Conservation (phyloP, 1,284 basidiomycete genomes). For the Lignosus rhinocerotis region DNA sequence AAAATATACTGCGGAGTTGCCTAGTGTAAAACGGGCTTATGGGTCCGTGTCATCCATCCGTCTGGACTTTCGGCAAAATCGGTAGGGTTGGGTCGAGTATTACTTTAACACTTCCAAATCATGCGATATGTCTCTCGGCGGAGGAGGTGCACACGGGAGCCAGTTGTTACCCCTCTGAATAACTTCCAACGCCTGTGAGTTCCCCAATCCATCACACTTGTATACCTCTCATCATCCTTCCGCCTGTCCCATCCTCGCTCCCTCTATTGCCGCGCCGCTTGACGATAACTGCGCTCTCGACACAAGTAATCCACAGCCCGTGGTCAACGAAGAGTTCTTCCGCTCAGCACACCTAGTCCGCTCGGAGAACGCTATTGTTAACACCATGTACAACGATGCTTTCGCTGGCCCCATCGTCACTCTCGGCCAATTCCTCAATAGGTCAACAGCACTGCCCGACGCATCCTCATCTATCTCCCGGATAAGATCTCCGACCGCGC, state of each 20-base stretch:
- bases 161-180: neutral
- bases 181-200: neutral
- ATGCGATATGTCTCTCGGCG: neutral
- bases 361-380: constrained; percentile 39
- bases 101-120: neutral
- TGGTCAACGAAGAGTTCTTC: neutral
- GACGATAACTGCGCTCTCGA: neutral
- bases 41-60: too few species aligned
- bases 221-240: neutral
- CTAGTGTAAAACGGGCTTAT: too few species aligned
- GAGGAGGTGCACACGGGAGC: neutral
- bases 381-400: constrained; percentile 43
- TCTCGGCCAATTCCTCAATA: constrained; percentile 40
- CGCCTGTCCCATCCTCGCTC: neutral
- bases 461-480: constrained; percentile 42
- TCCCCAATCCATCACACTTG: neutral
- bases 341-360: neutral
- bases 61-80: too few species aligned
- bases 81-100: too few species aligned
- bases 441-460: constrained; percentile 35
- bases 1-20: too few species aligned
- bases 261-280: neutral
- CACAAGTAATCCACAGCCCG: neutral
- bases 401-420: constrained; percentile 43
- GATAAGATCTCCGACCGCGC: constrained; percentile 39